Conservation (phyloP, 768 basidiomycete genomes). For the Pisolithus albus region DNA sequence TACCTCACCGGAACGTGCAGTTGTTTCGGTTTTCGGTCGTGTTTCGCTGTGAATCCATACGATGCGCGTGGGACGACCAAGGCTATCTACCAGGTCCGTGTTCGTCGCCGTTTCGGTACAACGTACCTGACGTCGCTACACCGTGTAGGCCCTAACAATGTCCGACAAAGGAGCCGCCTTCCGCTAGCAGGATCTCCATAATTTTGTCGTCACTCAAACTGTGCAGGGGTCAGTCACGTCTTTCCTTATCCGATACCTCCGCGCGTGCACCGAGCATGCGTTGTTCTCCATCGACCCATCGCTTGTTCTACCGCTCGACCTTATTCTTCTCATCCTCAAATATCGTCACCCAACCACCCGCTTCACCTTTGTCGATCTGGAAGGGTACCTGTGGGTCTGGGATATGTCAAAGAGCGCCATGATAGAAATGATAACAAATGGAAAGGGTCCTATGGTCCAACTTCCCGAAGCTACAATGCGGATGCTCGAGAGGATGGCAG, state of each 20-base stretch:
- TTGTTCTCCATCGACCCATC: slow-evolving; percentile 19
- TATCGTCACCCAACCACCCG: slow-evolving; percentile 62
- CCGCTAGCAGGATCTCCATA: too few species aligned
- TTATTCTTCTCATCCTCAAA: slow-evolving; percentile 49
- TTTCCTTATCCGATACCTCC: too few species aligned
- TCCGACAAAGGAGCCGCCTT: too few species aligned
- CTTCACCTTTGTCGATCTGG: slow-evolving; percentile 69
- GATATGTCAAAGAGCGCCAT: slow-evolving; percentile 34
- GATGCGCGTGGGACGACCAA: slow-evolving; percentile 74
- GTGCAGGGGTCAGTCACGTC: too few species aligned
- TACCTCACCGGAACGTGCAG: slow-evolving; percentile 84
- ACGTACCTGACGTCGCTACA: too few species aligned
- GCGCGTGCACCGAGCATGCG: slow-evolving; percentile 64
- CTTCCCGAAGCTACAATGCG: slow-evolving; percentile 36
- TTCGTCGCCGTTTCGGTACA: background rate
- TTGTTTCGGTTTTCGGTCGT: slow-evolving; percentile 76
- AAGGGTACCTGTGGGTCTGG: slow-evolving; percentile 70
- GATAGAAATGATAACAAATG: background rate
- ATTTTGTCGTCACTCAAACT: too few species aligned
- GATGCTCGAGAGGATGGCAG: slow-evolving; percentile 50
- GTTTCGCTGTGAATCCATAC: slow-evolving; percentile 83
- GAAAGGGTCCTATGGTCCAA: slow-evolving; percentile 27
- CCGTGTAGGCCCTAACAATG: too few species aligned
- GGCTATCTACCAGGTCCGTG: slow-evolving; percentile 52
- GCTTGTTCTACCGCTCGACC: slow-evolving; percentile 36